A percentile compares a stretch with the other conserved stretches of the same genome.
Conservation (phyloP, 23 red algal species). For the Chondrus crispus region DNA sequence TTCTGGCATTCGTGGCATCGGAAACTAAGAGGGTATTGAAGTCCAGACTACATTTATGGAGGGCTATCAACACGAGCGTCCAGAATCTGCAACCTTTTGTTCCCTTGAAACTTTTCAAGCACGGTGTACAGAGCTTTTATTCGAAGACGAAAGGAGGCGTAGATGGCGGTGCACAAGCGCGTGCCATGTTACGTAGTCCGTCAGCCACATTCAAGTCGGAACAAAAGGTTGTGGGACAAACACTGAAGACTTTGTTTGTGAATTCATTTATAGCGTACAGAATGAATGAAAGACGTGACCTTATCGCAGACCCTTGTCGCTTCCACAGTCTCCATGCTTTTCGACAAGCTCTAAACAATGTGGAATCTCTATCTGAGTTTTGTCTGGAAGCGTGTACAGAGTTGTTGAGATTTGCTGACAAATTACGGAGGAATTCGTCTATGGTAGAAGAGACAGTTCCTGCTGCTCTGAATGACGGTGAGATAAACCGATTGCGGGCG, state of each 20-base stretch:
- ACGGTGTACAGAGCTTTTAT: slow-evolving; percentile 5
- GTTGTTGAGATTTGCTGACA: not conserved
- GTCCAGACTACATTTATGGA: not conserved
- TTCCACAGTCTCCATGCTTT: not conserved
- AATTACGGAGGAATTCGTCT: too few species aligned
- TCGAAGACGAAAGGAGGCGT: not conserved
- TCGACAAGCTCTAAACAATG: not conserved
- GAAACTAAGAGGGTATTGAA: not conserved
- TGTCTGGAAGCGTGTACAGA: not conserved
- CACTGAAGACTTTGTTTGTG: not conserved
- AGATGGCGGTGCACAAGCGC: not conserved
- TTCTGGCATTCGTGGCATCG: not conserved
- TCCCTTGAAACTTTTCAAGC: not conserved
- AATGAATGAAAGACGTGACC: not conserved
- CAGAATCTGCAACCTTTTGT: not conserved
- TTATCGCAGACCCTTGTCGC: not conserved
- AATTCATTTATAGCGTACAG: not conserved
- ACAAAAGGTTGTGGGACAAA: not conserved
- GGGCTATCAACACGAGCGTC: not conserved
- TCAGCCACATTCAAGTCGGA: not conserved
- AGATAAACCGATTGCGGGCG: not conserved
- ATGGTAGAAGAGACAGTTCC: too few species aligned
- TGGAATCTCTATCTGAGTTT: not conserved
- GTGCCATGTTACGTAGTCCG: not conserved
- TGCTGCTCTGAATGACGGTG: too few species aligned